phyloP scores from a whole-genome alignment of 75 land plant genomes.

The Pinus tabuliformis region DNA sequence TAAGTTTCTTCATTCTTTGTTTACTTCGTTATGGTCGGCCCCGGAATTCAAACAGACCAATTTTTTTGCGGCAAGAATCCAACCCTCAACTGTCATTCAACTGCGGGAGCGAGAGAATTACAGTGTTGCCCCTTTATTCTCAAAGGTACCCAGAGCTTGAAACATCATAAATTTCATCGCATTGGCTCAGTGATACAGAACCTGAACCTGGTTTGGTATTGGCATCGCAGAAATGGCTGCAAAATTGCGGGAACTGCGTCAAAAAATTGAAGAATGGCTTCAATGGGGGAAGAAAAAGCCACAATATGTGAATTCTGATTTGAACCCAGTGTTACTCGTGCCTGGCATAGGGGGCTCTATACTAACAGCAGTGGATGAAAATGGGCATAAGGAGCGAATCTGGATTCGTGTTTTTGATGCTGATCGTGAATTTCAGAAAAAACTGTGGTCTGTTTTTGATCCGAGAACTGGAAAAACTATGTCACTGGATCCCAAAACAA shows the following conservation, averaged over 20 bases:
- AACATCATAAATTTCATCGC: too few species aligned
- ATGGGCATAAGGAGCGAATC: constrained; percentile 75
- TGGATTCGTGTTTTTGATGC: constrained; percentile 93
- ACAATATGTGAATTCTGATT: constrained; percentile 50
- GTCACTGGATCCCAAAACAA: constrained; percentile 66
- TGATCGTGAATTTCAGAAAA: constrained; percentile 69
- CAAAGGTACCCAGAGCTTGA: too few species aligned
- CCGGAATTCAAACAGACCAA: too few species aligned
- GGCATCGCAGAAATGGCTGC: constrained; percentile 22
- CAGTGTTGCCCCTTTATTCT: too few species aligned
- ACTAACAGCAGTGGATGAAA: constrained; percentile 64
- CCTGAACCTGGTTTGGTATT: too few species aligned
- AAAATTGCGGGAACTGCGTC: constrained; percentile 47
- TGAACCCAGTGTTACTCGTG: constrained; percentile 88
- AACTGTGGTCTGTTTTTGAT: constrained; percentile 88
- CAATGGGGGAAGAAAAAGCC: constrained; percentile 31
- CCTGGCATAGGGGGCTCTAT: constrained; percentile 98
- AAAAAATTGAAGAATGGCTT: constrained; percentile 57
- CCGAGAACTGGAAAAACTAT: constrained; percentile 75
- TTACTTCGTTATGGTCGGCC: too few species aligned
- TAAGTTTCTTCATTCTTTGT: too few species aligned
- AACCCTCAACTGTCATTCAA: too few species aligned
- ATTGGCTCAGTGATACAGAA: too few species aligned
- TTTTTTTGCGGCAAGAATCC: too few species aligned
- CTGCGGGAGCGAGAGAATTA: too few species aligned